Evolutionary conservation across 1,284 basidiomycete genomes (phyloP), one percentile per base, ranked within the genome.

Genomic region (Ceraceosorus guamensis): DNA sequence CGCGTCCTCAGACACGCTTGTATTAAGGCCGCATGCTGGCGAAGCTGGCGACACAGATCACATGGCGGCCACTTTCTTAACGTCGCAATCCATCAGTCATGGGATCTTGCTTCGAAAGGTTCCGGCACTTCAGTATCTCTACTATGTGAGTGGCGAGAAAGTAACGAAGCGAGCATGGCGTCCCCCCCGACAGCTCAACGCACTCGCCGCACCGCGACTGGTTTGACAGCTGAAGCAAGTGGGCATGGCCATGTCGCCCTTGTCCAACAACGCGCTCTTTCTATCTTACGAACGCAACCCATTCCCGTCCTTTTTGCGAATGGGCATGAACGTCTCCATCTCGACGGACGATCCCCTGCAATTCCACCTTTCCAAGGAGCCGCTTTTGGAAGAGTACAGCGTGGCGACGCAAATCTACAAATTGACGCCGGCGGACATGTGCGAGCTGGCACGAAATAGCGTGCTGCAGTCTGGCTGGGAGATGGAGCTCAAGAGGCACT

Each of bases 31-130:
- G 0, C 95, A 98, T 77, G 89, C 89, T 31, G 95, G 95, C 54
- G 95, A 99, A 80, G 95, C 95, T 1, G 95, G 95, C 44, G 95
- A 99, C 76, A 90, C 95, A 0, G 93, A 98, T 77, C 95, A 98
- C 77, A 83, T 98, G 18, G 90, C 92, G 0, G 89, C 93, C 0
- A 88, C 93, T 1, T 98, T 91, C 83, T 82, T 99, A 31, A 91
- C 91, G 0, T 88, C 92, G 4, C 93, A 98, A 75, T 97, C 92
- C 0, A 98, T 99, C 76, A 96, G 93, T 13, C 95, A 99, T 75
- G 95, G 95, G 43, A 99, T 99, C 75, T 81, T 97, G 24, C 82
- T 99, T 10, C 87, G 95, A 61, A 99, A 98, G 77, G 93, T 98
- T 1, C 95, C 93, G 0, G 92, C 91, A 0, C 79, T 82, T 39